Percentiles rank a stretch among this genome's conserved stretches.
These are phyloP conservation scores for Penicillium sclerotigenum DNA, from an alignment of 2,329 filamentous ascomycete genomes.

Conservation along the genomic window DNA sequence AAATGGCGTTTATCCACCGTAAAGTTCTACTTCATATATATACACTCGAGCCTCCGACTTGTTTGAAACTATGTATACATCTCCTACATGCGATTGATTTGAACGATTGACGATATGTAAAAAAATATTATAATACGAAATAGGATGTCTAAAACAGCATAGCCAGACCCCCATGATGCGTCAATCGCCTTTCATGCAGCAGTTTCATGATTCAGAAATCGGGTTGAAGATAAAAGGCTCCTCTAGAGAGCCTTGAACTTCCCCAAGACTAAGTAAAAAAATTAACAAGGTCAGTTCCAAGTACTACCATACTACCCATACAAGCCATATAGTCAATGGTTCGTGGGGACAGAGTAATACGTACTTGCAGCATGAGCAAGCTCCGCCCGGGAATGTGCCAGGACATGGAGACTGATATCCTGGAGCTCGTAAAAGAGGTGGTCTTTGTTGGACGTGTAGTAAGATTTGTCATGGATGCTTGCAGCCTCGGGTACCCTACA, in stretches of 20 bases:
- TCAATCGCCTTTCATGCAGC: neutral
- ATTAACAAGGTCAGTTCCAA: neutral
- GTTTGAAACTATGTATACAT: neutral
- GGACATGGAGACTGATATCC: slow-evolving; percentile 22
- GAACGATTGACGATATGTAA: neutral
- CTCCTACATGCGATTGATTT: neutral
- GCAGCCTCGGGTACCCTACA: slow-evolving; percentile 18
- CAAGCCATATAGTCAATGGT: neutral
- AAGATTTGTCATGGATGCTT: slow-evolving; percentile 16
- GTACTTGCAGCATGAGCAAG: slow-evolving; percentile 17
- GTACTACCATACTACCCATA: neutral
- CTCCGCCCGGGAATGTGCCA: slow-evolving; percentile 16
- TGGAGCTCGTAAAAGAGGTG: slow-evolving; percentile 15
- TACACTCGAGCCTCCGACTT: neutral
- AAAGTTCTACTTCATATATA: neutral
- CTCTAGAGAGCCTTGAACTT: slow-evolving; percentile 20
- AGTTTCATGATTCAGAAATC: neutral
- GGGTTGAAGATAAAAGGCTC: neutral
- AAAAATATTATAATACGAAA: neutral
- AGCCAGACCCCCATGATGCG: neutral
- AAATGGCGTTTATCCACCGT: neutral
- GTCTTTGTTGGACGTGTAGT: slow-evolving; percentile 21
- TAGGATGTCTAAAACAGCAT: neutral
- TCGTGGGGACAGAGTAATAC: neutral
- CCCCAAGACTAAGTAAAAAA: slow-evolving; percentile 8